A percentile compares a stretch with the other conserved stretches of the same genome.
These are phyloP conservation scores for Fraxinus paxiana DNA, from an alignment of 305 asterid species.

Conservation along the genomic window DNA sequence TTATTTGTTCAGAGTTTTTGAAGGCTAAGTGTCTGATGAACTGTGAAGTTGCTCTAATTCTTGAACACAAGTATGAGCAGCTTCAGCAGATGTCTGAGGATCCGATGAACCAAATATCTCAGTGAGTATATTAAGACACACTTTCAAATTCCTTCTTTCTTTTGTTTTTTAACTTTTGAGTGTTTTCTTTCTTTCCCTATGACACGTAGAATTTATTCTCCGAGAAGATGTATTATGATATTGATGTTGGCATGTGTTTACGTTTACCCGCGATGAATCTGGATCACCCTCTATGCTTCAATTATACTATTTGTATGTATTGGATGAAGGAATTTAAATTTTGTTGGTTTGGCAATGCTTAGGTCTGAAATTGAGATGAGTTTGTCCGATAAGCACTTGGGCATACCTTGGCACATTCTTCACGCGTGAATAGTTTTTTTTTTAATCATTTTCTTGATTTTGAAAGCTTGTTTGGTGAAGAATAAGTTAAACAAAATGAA, in stretches of 20 bases:
- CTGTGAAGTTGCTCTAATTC: conserved; percentile 87
- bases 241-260: background rate
- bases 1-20: conserved; percentile 55
- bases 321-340: background rate
- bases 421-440: background rate
- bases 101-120: conserved; percentile 81
- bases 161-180: background rate
- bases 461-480: background rate
- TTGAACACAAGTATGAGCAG: conserved; percentile 83
- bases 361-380: background rate
- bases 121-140: conserved; percentile 42
- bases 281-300: background rate
- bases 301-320: background rate
- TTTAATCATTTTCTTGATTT: background rate
- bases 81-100: conserved; percentile 91
- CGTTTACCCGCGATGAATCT: background rate
- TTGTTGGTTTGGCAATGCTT: background rate
- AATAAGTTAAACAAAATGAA: background rate
- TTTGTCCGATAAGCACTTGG: background rate
- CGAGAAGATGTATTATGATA: background rate
- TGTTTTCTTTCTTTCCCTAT: background rate
- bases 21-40: conserved; percentile 95
- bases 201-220: background rate
- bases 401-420: background rate
- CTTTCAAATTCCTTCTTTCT: background rate